Base-by-base conservation (phyloP, 169 alveolate genomes). In the Plasmodium inui region DNA sequence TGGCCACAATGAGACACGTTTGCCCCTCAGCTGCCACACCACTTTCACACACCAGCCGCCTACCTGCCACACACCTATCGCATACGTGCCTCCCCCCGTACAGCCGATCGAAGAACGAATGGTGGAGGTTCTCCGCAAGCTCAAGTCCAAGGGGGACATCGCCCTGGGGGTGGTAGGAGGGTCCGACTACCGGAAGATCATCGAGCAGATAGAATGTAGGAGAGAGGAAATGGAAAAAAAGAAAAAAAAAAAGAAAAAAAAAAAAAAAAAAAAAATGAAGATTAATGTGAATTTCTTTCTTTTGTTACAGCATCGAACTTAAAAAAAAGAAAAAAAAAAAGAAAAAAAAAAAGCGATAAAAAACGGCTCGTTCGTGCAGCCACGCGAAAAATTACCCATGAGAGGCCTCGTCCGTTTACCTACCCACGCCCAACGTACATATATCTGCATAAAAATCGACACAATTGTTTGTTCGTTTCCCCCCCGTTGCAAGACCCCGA, bases 121-220 rank as follows among this genome's bases (percentile, higher is more conserved):
- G 98, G 83, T 96, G 19, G 97, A 95, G 5, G 88, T 96, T 72
- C 79, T 97, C 2, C 67, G 76, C n/a, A 91, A 95, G 72, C 95
- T 95, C 12, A 85, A 95, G 34, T 89, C 86, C 14, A 78, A 79
- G 81, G 83, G 26, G 10, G 14, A 80, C 17, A 39, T 22, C 30
- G 8, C 72, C 4, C 28, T 98, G 10, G 99, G 97, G 17, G 79
- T 98, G 61, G 98, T 98, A 10, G 98, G 98, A 70, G 98, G 99
- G 8, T 98, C 99, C 0, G 98, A 97, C 81, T 95, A 95, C 61
- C 82, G 76, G 17, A 97, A 97, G 41, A 93, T 97, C 14, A 70
- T 70, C 34, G 98, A 97, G 30, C 97, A 98, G 83, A 86, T 97
- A 55, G 76, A 94, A 67, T 96, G 97, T 73, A 93, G 95, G 70